A percentile compares a stretch with the other conserved stretches of the same genome.
Evolutionary conservation across 768 basidiomycete species (phyloP).

Genomic region (Psilocybe sp.): DNA sequence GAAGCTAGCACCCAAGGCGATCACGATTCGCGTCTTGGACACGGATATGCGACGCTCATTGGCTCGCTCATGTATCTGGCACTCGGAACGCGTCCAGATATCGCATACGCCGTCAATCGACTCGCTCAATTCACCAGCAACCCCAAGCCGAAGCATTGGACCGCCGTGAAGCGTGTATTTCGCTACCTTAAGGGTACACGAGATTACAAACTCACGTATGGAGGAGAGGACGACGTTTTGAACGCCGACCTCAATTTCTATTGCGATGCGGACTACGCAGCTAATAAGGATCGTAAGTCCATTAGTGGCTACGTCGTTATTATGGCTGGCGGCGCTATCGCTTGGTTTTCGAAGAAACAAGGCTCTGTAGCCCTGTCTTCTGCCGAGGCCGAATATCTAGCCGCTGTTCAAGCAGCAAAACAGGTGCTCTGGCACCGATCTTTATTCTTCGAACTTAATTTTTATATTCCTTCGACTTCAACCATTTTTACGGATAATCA

Average conservation of each 20-base stretch:
- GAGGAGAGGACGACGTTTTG: conserved; percentile 24
- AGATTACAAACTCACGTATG: conserved; percentile 18
- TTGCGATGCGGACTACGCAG: conserved; percentile 21
- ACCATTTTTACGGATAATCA: conserved; percentile 16
- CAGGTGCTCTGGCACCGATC: conserved; percentile 33
- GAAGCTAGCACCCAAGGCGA: not conserved
- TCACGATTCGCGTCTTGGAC: conserved; percentile 17
- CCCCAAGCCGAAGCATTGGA: conserved; percentile 25
- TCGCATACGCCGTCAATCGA: conserved; percentile 10
- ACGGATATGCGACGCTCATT: conserved; percentile 10
- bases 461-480: conserved; percentile 6
- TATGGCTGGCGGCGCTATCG: conserved; percentile 30
- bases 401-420: conserved; percentile 25
- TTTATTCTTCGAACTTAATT: conserved; percentile 14
- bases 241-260: conserved; percentile 21
- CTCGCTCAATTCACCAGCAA: conserved; percentile 16
- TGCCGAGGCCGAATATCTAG: conserved; percentile 43
- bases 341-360: conserved; percentile 41
- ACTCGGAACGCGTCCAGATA: conserved; percentile 13
- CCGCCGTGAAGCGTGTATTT: conserved; percentile 23
- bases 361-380: conserved; percentile 33
- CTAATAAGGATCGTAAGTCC: conserved; percentile 19
- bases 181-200: conserved; percentile 20
- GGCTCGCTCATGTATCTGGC: conserved; percentile 18
- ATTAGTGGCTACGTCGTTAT: conserved; percentile 33